Conservation (phyloP, 768 basidiomycete species). For the Clitopilus passeckerianus region DNA sequence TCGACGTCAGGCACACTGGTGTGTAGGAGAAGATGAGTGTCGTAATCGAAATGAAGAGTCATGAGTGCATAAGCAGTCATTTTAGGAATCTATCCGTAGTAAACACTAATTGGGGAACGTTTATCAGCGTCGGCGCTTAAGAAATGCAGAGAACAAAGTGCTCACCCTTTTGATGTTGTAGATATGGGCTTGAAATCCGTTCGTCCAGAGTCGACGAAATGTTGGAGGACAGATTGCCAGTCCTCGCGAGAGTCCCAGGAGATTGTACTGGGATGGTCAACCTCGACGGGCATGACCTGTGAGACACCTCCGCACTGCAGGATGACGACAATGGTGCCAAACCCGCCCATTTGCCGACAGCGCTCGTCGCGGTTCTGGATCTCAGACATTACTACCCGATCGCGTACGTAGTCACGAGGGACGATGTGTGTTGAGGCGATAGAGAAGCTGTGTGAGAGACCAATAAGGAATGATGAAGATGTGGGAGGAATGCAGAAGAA, state of each 20-base stretch:
- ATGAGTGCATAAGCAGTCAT: not conserved
- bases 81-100: conserved; percentile 31
- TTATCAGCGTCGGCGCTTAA: conserved; percentile 4
- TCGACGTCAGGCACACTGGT: conserved; percentile 12
- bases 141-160: conserved; percentile 7
- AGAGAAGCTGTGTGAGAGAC: conserved; percentile 48
- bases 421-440: conserved; percentile 68
- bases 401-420: conserved; percentile 65
- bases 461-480: conserved; percentile 13
- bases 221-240: conserved; percentile 63
- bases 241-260: conserved; percentile 73
- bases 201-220: conserved; percentile 69
- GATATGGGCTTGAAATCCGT: conserved; percentile 84
- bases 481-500: conserved; percentile 11
- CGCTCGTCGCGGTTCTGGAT: conserved; percentile 79
- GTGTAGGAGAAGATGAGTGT: not conserved
- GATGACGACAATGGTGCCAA: conserved; percentile 70
- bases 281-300: conserved; percentile 85
- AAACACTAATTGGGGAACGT: conserved; percentile 25
- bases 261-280: conserved; percentile 73
- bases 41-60: conserved; percentile 1
- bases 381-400: conserved; percentile 70
- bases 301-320: conserved; percentile 72
- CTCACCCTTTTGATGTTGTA: conserved; percentile 71
- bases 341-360: conserved; percentile 69